Evolutionary conservation across 352 stramenopile genomes (phyloP).

Genomic region (Blastocystis sp.): DNA sequence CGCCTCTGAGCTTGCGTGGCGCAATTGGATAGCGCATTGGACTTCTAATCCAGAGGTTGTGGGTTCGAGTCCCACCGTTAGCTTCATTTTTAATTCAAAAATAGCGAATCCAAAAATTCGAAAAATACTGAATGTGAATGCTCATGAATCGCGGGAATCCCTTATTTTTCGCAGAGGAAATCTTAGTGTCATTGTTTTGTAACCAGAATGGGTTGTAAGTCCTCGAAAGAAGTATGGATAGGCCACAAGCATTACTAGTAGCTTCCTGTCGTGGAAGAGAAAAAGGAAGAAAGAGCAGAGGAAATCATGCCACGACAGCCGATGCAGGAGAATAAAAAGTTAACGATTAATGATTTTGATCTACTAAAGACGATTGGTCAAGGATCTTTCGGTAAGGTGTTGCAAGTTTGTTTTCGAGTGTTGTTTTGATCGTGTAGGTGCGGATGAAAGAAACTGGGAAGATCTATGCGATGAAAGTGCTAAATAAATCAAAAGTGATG

Average conservation of each 20-base stretch:
- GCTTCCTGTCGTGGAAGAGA: not conserved
- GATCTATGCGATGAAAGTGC: conserved; percentile 89
- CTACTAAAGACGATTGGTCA: conserved; percentile 83
- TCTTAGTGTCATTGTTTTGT: not conserved
- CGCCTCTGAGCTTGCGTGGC: not conserved
- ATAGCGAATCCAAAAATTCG: not conserved
- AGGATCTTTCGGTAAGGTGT: conserved; percentile 85
- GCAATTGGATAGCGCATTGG: conserved; percentile 32
- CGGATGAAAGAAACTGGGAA: conserved; percentile 84
- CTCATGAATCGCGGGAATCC: not conserved
- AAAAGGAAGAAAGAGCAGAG: not conserved
- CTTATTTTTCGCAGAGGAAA: not conserved
- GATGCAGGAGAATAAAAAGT: conserved; percentile 69
- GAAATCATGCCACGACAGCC: conserved; percentile 7
- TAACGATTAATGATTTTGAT: conserved; percentile 84
- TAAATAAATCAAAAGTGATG: conserved; percentile 80
- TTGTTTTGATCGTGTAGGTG: conserved; percentile 77
- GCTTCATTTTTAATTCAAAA: not conserved
- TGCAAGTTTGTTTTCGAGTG: conserved; percentile 52
- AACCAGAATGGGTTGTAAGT: not conserved
- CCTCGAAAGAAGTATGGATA: not conserved
- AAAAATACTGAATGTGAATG: not conserved
- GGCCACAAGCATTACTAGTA: not conserved
- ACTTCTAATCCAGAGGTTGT: conserved; percentile 23
- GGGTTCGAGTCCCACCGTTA: conserved; percentile 11